Percentiles rank a stretch among this genome's conserved stretches.
Conservation (phyloP, 345 rosid species). For the Dipteronia dyeriana region DNA sequence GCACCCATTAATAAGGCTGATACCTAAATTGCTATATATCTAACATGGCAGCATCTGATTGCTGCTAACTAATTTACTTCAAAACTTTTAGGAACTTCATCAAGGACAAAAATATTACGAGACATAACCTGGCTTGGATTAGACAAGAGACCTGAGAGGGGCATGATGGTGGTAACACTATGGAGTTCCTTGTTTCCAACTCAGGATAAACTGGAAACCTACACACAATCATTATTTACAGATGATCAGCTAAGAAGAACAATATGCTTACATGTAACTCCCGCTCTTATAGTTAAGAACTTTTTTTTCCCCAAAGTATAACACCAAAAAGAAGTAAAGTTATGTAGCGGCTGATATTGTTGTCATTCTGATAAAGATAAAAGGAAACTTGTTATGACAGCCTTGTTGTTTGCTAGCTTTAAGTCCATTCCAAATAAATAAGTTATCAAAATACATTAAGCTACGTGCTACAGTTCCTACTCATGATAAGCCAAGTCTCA, state of each 20-base stretch:
- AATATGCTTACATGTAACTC: neutral
- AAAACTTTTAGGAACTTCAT: neutral
- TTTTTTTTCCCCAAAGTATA: neutral
- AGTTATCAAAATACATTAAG: neutral
- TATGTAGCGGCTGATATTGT: neutral
- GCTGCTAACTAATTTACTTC: constrained; percentile 7
- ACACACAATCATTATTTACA: constrained; percentile 27
- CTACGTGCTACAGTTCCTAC: neutral
- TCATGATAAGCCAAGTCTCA: constrained; percentile 11
- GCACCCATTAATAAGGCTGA: neutral
- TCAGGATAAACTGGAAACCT: constrained; percentile 88
- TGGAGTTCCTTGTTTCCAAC: constrained; percentile 83
- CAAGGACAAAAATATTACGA: neutral
- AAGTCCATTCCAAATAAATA: neutral
- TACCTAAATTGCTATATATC: neutral
- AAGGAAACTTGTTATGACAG: neutral
- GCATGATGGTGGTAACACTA: constrained; percentile 72
- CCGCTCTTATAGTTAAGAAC: neutral
- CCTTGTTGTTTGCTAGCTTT: neutral
- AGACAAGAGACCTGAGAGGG: constrained; percentile 72
- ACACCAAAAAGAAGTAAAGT: neutral
- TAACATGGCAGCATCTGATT: neutral
- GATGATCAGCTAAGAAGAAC: constrained; percentile 9
- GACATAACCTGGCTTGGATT: neutral
- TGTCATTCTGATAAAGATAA: neutral